Evolutionary conservation across 2,329 filamentous ascomycete species (phyloP), one percentile per base, ranked within the genome.

Genomic region (Amauroascus niger): DNA sequence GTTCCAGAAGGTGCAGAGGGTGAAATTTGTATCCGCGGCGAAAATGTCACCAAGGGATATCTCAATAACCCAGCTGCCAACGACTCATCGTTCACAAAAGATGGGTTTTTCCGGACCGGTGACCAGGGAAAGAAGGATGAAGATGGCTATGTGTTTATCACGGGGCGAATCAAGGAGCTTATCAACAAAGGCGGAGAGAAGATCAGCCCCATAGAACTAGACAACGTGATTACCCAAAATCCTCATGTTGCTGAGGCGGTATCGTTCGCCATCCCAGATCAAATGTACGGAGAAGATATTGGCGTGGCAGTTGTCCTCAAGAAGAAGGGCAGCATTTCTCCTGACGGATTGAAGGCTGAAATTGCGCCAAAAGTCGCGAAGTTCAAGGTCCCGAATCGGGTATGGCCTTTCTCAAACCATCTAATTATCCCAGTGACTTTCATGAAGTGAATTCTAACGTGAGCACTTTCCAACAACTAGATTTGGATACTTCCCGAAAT

Each of bases 141-240:
- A 55, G 86, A 93, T 61, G 87, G 87, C 56, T 94, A 93, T 65
- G 74, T 95, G 9, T 78, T 87, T 64, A 91, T 95, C 69, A 94
- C 88, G 0, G 88, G 88, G n/a, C 79, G 88, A 51, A 94, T 94
- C 72, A 95, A 95, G 76, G 88, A 95, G 71, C 76, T 95, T 50
- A 94, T 95, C 75, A 74, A 94, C 72, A 90, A 91, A 71, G 87
- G 86, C 53, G 88, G 88, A 56, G 88, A 94, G 74, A 93, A 93
- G 74, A 93, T 94, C 66, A 87, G 82, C 60, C 88, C 88, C 1
- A 90, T 93, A 53, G 88, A 94, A 71, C 76, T 94, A 32, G 88
- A 94, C 70, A 93, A 94, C 61, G 81, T 86, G 11, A 74, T 94
- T 26, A 77, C 84, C n/a, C 78, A 84, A 54, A 81, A 91, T 65